Conservation (phyloP, 306 rosid genomes). For the Gynostemma pentaphyllum region DNA sequence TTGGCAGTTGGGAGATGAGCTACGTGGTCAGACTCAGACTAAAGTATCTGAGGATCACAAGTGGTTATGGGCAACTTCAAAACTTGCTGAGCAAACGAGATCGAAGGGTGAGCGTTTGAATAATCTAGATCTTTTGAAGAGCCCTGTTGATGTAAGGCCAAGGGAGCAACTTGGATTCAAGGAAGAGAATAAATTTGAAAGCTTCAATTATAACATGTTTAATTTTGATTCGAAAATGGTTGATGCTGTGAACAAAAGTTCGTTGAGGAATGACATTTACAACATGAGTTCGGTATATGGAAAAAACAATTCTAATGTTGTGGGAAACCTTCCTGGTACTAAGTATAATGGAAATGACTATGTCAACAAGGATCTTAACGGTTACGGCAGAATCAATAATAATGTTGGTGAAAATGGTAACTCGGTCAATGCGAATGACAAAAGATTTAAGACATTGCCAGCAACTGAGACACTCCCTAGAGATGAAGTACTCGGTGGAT, state of each 20-base stretch:
- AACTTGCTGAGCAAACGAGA: slow-evolving; percentile 92
- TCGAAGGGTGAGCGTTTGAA: slow-evolving; percentile 78
- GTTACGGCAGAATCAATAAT: slow-evolving; percentile 29
- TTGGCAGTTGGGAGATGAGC: slow-evolving; percentile 97
- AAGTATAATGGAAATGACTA: slow-evolving; percentile 50
- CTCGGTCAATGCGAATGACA: slow-evolving; percentile 44
- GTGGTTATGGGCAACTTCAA: slow-evolving; percentile 87
- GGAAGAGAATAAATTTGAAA: slow-evolving; percentile 88
- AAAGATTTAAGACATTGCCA: slow-evolving; percentile 97
- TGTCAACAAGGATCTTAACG: slow-evolving; percentile 52
- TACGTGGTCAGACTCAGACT: slow-evolving; percentile 88
- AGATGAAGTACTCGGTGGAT: slow-evolving; percentile 96
- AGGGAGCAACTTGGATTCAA: slow-evolving; percentile 77
- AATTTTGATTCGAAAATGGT: slow-evolving; percentile 55
- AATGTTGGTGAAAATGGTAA: slow-evolving; percentile 26
- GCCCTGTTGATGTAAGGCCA: slow-evolving; percentile 48
- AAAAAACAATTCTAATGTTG: slow-evolving; percentile 47
- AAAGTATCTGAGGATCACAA: slow-evolving; percentile 88
- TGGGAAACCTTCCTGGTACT: slow-evolving; percentile 42
- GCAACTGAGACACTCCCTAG: slow-evolving; percentile 96
- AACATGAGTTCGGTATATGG: slow-evolving; percentile 64
- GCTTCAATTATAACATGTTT: slow-evolving; percentile 66
- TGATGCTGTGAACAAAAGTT: slow-evolving; percentile 50
- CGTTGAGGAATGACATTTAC: slow-evolving; percentile 48
- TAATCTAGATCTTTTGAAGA: slow-evolving; percentile 86